Base-by-base conservation (phyloP, 306 rosid species). In the Fagus sylvatica region DNA sequence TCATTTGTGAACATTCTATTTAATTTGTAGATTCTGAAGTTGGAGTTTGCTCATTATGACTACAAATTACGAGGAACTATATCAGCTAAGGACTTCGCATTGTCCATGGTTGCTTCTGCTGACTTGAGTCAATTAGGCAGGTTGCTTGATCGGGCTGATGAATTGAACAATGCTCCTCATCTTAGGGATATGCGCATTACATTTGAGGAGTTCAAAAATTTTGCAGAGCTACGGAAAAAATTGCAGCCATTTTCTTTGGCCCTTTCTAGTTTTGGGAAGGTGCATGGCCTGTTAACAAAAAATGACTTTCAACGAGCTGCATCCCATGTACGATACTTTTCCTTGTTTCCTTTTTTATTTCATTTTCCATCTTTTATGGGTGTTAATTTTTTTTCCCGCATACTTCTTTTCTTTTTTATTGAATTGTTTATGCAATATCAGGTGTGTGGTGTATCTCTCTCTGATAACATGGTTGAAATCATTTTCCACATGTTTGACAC, bases 61-160 rank as follows among this genome's bases (percentile, higher is more conserved):
- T 93, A 91, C 81, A 93, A 91, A 74, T 53, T 69, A 54, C 85
- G 69, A 76, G 85, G 89, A 76, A 79, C 89, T 78, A 93, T 95
- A 84, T 84, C 89, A 3, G 96, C 94, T 48, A 88, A 86, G 85
- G 99, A 95, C 84, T 95, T 95, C 75, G 98, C 96, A 22, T 83
- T 91, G 78, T 95, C 99, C 84, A 79, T 95, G 93, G 98, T 91
- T 84, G 96, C 99, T 76, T 87, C 98, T 69, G 99, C 99, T 0
- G 91, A 88, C 79, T 74, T 88, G 81, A 80, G 79, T 82, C 91
- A 82, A 69, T 56, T 89, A 76, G 82, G 79, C 74, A 83, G 69
- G 81, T 78, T 95, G 85, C 97, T 95, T 78, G 84, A 76, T 57
- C 93, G 84, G 79, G 98, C 84, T 39, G 89, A 85, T 73, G 79